Evolutionary conservation across 1,139 yeast genomes (phyloP).

Genomic region (Meyerozyma athensensis): DNA sequence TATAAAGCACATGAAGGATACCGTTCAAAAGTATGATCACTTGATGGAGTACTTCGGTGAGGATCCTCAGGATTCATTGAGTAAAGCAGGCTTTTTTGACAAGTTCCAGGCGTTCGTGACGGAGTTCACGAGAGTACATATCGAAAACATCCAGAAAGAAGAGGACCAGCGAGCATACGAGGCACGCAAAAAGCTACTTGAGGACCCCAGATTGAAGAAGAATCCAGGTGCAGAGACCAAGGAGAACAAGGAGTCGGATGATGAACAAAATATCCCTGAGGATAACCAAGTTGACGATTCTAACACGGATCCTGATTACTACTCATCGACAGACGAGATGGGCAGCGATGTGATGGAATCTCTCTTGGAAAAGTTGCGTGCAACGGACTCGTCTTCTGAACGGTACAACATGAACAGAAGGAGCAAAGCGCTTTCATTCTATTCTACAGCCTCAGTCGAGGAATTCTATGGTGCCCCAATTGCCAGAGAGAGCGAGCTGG

Average conservation of each 20-base stretch:
- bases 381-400: constrained; percentile 18
- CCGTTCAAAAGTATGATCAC: constrained; percentile 50
- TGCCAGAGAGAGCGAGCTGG: constrained; percentile 1
- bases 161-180: constrained; percentile 42
- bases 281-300: constrained; percentile 10
- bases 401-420: constrained; percentile 22
- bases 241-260: constrained; percentile 8
- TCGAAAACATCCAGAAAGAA: constrained; percentile 45
- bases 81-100: constrained; percentile 33
- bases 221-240: constrained; percentile 6
- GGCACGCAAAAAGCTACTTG: constrained; percentile 32
- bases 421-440: constrained; percentile 33
- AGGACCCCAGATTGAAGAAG: constrained; percentile 18
- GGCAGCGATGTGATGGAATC: constrained; percentile 33
- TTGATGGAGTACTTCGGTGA: constrained; percentile 85
- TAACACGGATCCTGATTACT: constrained; percentile 9
- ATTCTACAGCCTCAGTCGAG: constrained; percentile 27
- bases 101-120: constrained; percentile 35
- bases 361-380: constrained; percentile 33
- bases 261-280: constrained; percentile 8
- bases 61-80: constrained; percentile 51
- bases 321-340: constrained; percentile 6
- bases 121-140: constrained; percentile 42
- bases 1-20: constrained; percentile 49
- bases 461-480: constrained; percentile 15